Conservation (phyloP, 768 basidiomycete genomes). For the Tylopilus felleus region DNA sequence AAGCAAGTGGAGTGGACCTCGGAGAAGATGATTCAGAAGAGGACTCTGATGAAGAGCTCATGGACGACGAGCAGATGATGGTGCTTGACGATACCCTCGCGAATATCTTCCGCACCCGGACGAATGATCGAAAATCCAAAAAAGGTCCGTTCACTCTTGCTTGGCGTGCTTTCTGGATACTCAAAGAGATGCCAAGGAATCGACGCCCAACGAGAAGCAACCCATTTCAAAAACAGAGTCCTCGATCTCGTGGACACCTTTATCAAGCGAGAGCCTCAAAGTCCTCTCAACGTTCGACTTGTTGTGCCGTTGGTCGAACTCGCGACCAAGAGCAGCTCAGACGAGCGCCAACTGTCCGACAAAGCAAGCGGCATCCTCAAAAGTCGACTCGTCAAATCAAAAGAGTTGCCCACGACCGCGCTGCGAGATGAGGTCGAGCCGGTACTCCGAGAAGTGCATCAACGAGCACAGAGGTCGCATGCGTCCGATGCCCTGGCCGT, state of each 20-base stretch:
- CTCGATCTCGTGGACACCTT: slow-evolving; percentile 92
- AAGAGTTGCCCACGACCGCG: slow-evolving; percentile 51
- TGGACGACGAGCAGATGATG: slow-evolving; percentile 99
- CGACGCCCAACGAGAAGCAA: slow-evolving; percentile 80
- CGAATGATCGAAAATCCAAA: slow-evolving; percentile 54
- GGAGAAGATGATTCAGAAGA: slow-evolving; percentile 53
- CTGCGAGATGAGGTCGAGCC: slow-evolving; percentile 35
- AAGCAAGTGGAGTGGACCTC: slow-evolving; percentile 55
- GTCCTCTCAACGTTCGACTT: slow-evolving; percentile 59
- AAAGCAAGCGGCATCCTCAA: slow-evolving; percentile 82
- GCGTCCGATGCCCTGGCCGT: slow-evolving; percentile 59
- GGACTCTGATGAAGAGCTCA: slow-evolving; percentile 56
- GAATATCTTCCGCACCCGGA: slow-evolving; percentile 72
- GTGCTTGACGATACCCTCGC: slow-evolving; percentile 91
- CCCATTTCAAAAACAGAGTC: slow-evolving; percentile 94
- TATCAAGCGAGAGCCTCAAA: slow-evolving; percentile 74
- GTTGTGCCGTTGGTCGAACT: slow-evolving; percentile 78
- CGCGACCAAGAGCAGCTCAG: slow-evolving; percentile 57
- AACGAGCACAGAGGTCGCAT: slow-evolving; percentile 62
- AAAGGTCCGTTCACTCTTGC: slow-evolving; percentile 51
- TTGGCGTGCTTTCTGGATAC: background rate
- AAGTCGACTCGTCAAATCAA: slow-evolving; percentile 68
- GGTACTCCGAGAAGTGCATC: slow-evolving; percentile 63
- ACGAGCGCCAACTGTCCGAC: slow-evolving; percentile 86
- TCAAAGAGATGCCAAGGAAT: slow-evolving; percentile 37